These are phyloP conservation scores for Xylaria sp. DNA, from an alignment of 2,329 filamentous ascomycete genomes.

Conservation along the genomic window DNA sequence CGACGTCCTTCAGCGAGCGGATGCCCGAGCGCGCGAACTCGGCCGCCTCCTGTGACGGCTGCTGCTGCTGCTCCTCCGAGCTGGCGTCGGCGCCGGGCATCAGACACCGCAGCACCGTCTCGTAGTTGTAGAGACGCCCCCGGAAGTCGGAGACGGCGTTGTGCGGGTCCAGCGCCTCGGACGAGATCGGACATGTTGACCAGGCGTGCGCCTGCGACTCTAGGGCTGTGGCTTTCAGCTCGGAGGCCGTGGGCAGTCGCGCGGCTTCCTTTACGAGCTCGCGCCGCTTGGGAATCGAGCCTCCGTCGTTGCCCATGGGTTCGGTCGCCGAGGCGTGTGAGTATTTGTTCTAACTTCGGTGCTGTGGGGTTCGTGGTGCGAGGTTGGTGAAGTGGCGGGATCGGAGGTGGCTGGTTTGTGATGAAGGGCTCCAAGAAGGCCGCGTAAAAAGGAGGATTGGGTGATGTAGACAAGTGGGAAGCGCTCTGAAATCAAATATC, in stretches of 20 bases:
- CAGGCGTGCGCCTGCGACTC: constrained; percentile 88
- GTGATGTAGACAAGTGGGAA: too few species aligned
- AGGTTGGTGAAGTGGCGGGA: too few species aligned
- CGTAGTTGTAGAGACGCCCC: constrained; percentile 93
- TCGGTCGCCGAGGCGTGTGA: not conserved
- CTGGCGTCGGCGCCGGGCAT: constrained; percentile 60
- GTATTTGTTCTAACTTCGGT: not conserved
- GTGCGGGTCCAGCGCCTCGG: constrained; percentile 68
- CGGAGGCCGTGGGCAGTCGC: constrained; percentile 77
- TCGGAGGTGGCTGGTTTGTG: too few species aligned
- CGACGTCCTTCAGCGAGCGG: constrained; percentile 82
- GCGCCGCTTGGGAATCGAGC: constrained; percentile 91
- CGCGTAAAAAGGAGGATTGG: too few species aligned
- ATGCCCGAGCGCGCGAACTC: constrained; percentile 63
- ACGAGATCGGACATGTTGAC: constrained; percentile 86
- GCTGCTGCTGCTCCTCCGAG: constrained; percentile 6
- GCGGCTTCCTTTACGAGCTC: constrained; percentile 96
- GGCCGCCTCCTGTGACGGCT: constrained; percentile 28
- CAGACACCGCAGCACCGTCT: constrained; percentile 73
- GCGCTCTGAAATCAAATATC: too few species aligned
- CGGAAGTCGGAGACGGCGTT: constrained; percentile 84
- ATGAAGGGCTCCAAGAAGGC: too few species aligned
- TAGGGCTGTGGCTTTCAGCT: constrained; percentile 85
- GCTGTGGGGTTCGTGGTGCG: not conserved
- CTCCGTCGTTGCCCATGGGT: constrained; percentile 94